A percentile compares a stretch with the other conserved stretches of the same genome.
phyloP scores from a whole-genome alignment of 495 filamentous ascomycete genomes.

The Xylaria venustula region DNA sequence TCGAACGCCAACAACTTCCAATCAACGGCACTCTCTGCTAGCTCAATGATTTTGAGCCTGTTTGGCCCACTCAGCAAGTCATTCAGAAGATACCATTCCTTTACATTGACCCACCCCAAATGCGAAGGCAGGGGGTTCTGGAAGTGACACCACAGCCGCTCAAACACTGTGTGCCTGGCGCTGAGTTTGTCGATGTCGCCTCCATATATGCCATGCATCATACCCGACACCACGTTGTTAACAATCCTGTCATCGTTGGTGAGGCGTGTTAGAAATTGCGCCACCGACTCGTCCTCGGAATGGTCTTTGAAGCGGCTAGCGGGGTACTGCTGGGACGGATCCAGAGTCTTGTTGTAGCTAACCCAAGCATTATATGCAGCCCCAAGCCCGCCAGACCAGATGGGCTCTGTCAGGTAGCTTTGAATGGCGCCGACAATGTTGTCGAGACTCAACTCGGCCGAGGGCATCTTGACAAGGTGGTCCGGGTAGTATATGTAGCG shows the following conservation, averaged over 20 bases:
- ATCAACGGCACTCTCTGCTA: slow-evolving; percentile 15
- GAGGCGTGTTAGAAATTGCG: slow-evolving; percentile 61
- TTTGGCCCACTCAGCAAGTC: slow-evolving; percentile 17
- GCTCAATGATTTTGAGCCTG: slow-evolving; percentile 14
- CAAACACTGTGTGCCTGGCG: slow-evolving; percentile 48
- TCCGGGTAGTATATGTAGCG: slow-evolving; percentile 95
- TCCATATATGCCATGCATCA: slow-evolving; percentile 92
- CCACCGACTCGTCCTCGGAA: slow-evolving; percentile 67
- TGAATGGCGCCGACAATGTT: slow-evolving; percentile 20
- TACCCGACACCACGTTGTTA: slow-evolving; percentile 73
- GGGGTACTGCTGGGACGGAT: neutral
- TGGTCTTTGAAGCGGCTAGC: slow-evolving; percentile 1
- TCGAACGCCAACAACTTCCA: slow-evolving; percentile 44
- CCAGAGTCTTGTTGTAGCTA: neutral
- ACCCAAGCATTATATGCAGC: slow-evolving; percentile 37
- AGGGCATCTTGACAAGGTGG: slow-evolving; percentile 72
- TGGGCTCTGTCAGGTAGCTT: slow-evolving; percentile 57
- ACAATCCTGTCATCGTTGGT: slow-evolving; percentile 54
- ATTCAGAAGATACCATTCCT: slow-evolving; percentile 11
- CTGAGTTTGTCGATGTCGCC: slow-evolving; percentile 84
- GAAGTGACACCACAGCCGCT: slow-evolving; percentile 3
- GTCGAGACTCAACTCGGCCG: slow-evolving; percentile 24
- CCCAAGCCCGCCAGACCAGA: slow-evolving; percentile 54
- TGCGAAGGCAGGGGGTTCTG: neutral
- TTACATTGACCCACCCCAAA: slow-evolving; percentile 5